Evolutionary conservation across 2,329 filamentous ascomycete genomes (phyloP).

Genomic region (Aspergillus sergii): DNA sequence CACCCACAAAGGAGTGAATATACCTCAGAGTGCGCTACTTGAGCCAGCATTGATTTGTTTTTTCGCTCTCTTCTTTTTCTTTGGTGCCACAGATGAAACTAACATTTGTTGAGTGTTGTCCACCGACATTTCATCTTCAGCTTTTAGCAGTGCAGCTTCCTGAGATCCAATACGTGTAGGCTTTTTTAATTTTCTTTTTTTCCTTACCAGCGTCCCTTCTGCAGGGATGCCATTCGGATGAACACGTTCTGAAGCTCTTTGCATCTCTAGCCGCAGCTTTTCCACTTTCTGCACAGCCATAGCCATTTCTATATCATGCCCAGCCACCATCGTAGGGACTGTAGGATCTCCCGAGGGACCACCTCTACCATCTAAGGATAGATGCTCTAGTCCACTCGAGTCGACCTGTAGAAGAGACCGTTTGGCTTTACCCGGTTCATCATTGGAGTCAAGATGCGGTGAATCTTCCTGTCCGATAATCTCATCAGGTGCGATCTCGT

Average conservation of each 20-base stretch:
- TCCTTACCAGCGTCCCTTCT: constrained; percentile 58
- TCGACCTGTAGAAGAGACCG: constrained; percentile 80
- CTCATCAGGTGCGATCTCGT: constrained; percentile 74
- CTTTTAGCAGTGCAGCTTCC: not conserved
- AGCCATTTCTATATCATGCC: constrained; percentile 85
- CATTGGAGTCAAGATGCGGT: constrained; percentile 41
- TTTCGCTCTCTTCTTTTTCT: not conserved
- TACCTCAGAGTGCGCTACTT: not conserved
- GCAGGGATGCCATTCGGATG: constrained; percentile 51
- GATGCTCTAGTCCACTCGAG: constrained; percentile 74
- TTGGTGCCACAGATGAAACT: not conserved
- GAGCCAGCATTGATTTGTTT: not conserved
- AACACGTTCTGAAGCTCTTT: constrained; percentile 51
- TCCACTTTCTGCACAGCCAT: constrained; percentile 89
- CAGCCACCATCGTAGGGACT: constrained; percentile 66
- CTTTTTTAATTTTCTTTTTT: constrained; percentile 53
- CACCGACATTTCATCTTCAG: not conserved
- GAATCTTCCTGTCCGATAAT: constrained; percentile 58
- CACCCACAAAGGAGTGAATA: not conserved
- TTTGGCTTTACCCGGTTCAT: constrained; percentile 46
- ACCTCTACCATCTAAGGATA: constrained; percentile 64
- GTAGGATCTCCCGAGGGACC: constrained; percentile 20
- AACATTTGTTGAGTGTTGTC: not conserved
- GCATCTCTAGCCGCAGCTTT: constrained; percentile 81
- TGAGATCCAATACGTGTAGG: not conserved